Percentiles rank a stretch among this genome's conserved stretches.
These are phyloP conservation scores for Russula virescens DNA, from an alignment of 768 basidiomycete genomes.

Conservation along the genomic window DNA sequence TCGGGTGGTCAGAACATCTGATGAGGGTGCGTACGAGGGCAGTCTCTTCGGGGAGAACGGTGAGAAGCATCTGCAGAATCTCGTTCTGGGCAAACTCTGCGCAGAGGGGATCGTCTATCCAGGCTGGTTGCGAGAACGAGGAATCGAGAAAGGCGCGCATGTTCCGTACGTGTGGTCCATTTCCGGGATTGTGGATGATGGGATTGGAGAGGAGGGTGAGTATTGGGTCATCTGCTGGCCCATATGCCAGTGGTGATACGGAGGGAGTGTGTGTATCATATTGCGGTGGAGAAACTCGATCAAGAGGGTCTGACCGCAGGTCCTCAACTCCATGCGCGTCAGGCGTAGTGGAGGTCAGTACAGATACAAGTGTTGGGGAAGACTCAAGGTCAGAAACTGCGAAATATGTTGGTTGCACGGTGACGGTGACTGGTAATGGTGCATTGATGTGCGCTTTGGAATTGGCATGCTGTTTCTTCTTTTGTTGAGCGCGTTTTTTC, in stretches of 20 bases:
- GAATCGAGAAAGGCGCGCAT: slow-evolving; percentile 57
- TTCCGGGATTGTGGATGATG: slow-evolving; percentile 72
- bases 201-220: slow-evolving; percentile 34
- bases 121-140: slow-evolving; percentile 63
- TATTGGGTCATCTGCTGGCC: slow-evolving; percentile 21
- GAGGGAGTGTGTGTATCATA: not conserved
- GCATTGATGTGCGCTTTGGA: not conserved
- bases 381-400: not conserved
- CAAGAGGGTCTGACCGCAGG: not conserved
- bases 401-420: not conserved
- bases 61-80: slow-evolving; percentile 64
- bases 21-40: slow-evolving; percentile 49
- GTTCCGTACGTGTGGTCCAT: slow-evolving; percentile 69
- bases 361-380: slow-evolving; percentile 1
- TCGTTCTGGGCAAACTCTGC: slow-evolving; percentile 75
- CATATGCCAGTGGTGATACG: not conserved
- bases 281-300: not conserved
- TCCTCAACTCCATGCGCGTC: slow-evolving; percentile 1
- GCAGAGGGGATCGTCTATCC: slow-evolving; percentile 59
- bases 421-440: slow-evolving; percentile 14
- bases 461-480: slow-evolving; percentile 33
- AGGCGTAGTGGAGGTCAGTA: not conserved
- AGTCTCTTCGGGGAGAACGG: slow-evolving; percentile 63
- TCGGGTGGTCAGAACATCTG: not conserved
- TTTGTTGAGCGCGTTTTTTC: slow-evolving; percentile 35